phyloP scores from a whole-genome alignment of 202 grass and related monocot genomes.

The Zoysia matrella region DNA sequence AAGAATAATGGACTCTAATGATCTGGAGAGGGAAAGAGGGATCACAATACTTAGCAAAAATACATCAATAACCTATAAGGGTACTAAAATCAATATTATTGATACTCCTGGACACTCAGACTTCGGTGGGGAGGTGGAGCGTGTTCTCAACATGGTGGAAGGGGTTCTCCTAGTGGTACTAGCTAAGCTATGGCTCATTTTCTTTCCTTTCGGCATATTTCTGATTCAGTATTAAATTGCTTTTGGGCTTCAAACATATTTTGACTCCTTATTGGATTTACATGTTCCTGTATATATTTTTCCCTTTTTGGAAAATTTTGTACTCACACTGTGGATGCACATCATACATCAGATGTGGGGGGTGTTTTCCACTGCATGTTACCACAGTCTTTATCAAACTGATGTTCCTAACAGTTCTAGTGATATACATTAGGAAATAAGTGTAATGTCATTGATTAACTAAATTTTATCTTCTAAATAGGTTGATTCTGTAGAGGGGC shows the following conservation, averaged over 20 bases:
- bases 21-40: constrained; percentile 94
- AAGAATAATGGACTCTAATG: constrained; percentile 99
- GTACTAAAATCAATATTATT: constrained; percentile 97
- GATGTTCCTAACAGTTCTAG: constrained; percentile 2
- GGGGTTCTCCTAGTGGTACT: constrained; percentile 98
- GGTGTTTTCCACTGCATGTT: constrained; percentile 26
- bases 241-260: constrained; percentile 19
- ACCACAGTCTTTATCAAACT: constrained; percentile 28
- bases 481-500: constrained; percentile 99
- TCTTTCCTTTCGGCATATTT: constrained; percentile 1
- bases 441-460: constrained; percentile 24
- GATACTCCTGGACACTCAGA: constrained; percentile 99
- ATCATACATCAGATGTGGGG: not conserved
- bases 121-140: constrained; percentile 97
- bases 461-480: constrained; percentile 48
- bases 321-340: not conserved
- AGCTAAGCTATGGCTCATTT: constrained; percentile 18
- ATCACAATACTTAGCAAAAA: constrained; percentile 99
- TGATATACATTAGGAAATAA: constrained; percentile 14
- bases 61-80: constrained; percentile 97
- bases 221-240: constrained; percentile 22
- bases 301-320: not conserved
- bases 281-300: constrained; percentile 12
- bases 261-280: constrained; percentile 23
- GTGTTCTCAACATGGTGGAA: constrained; percentile 98